Evolutionary conservation across 2,329 filamentous ascomycete genomes (phyloP).

Genomic region (Pseudonectria foliicola): DNA sequence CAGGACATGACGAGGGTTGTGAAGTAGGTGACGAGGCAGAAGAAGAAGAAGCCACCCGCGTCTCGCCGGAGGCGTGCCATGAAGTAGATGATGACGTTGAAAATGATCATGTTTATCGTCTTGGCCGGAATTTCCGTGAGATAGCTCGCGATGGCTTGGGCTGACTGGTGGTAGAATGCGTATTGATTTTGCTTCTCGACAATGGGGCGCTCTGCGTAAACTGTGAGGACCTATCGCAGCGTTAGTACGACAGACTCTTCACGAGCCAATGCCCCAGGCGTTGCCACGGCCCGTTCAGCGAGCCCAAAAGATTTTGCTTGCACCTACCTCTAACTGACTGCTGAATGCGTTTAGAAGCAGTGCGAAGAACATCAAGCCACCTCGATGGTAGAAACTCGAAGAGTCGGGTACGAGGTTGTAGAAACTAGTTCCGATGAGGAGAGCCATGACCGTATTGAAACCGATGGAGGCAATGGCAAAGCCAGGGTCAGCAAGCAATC

Average conservation of each 20-base stretch:
- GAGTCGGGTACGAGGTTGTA: constrained; percentile 37
- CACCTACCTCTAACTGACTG: constrained; percentile 18
- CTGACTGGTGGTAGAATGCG: constrained; percentile 24
- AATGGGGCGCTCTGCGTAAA: constrained; percentile 22
- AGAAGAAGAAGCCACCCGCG: constrained; percentile 54
- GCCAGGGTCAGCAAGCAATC: constrained; percentile 31
- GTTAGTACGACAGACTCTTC: neutral
- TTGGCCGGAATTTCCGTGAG: constrained; percentile 14
- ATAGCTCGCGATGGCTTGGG: constrained; percentile 15
- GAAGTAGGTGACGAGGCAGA: constrained; percentile 35
- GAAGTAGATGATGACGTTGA: constrained; percentile 48
- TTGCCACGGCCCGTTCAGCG: too few species aligned
- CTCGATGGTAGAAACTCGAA: constrained; percentile 36
- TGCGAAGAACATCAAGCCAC: constrained; percentile 41
- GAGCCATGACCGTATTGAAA: constrained; percentile 37
- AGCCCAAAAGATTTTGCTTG: too few species aligned
- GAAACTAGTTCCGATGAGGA: constrained; percentile 45
- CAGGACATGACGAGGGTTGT: constrained; percentile 14
- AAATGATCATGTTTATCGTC: neutral
- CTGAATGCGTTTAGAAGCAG: constrained; percentile 41
- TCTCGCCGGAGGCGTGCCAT: constrained; percentile 54
- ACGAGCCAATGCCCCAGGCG: neutral
- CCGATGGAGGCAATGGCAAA: constrained; percentile 31
- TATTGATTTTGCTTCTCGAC: constrained; percentile 28
- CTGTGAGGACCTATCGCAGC: constrained; percentile 7